These are phyloP conservation scores for Aspergillus cejpii DNA, from an alignment of 2,329 filamentous ascomycete genomes.

Conservation along the genomic window DNA sequence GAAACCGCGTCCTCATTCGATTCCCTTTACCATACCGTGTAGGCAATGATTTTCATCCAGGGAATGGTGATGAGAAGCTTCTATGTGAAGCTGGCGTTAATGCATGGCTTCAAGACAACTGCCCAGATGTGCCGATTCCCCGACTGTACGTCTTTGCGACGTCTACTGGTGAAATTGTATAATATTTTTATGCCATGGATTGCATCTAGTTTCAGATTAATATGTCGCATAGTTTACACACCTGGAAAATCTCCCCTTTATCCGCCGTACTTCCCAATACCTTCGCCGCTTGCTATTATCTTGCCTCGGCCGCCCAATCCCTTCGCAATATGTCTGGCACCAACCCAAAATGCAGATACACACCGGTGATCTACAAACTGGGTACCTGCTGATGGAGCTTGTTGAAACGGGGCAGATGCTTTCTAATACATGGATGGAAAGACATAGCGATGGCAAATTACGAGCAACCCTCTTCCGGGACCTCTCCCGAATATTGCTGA, in stretches of 20 bases:
- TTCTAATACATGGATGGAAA: slow-evolving; percentile 17
- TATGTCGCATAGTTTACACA: slow-evolving; percentile 2
- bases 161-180: slow-evolving; percentile 17
- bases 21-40: slow-evolving; percentile 21
- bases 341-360: slow-evolving; percentile 11
- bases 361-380: background rate
- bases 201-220: too few relatives aligned
- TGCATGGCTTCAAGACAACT: slow-evolving; percentile 21
- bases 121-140: slow-evolving; percentile 20
- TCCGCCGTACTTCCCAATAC: slow-evolving; percentile 1
- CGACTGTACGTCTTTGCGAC: slow-evolving; percentile 20
- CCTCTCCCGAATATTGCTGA: slow-evolving; percentile 15
- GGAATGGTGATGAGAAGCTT: slow-evolving; percentile 24
- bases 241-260: background rate
- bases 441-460: slow-evolving; percentile 9
- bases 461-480: slow-evolving; percentile 17
- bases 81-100: slow-evolving; percentile 23
- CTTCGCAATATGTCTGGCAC: slow-evolving; percentile 1
- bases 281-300: slow-evolving; percentile 4
- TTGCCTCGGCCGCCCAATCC: slow-evolving; percentile 2
- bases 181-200: background rate
- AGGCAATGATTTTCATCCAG: slow-evolving; percentile 17
- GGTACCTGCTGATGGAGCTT: slow-evolving; percentile 19
- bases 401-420: slow-evolving; percentile 19
- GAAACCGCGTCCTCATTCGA: slow-evolving; percentile 15